Evolutionary conservation across 371 early-diverging fungal species (phyloP).

Genomic region (Lichtheimia corymbifera): DNA sequence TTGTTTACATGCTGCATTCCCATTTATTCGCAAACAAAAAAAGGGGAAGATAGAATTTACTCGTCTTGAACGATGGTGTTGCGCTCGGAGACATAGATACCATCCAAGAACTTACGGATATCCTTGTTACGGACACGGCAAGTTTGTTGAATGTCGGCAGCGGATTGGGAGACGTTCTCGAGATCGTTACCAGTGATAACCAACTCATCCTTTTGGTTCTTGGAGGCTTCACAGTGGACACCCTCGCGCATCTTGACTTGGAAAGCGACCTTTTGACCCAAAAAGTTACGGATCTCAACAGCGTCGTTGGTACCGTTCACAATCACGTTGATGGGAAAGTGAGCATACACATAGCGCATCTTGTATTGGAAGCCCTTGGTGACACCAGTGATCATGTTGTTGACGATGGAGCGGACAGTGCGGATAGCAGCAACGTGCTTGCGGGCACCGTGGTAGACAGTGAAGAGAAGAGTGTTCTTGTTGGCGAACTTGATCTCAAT

Average conservation of each 20-base stretch:
- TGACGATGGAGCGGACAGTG: slow-evolving; percentile 87
- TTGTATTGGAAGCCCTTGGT: slow-evolving; percentile 96
- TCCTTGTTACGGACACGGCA: slow-evolving; percentile 87
- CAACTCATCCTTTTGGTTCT: slow-evolving; percentile 96
- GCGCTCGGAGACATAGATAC: slow-evolving; percentile 96
- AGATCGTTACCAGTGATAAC: slow-evolving; percentile 95
- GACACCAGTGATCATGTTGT: slow-evolving; percentile 43
- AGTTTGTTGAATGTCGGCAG: slow-evolving; percentile 82
- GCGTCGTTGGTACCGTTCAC: slow-evolving; percentile 80
- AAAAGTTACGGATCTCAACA: slow-evolving; percentile 99
- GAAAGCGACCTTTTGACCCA: slow-evolving; percentile 98
- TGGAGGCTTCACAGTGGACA: slow-evolving; percentile 83
- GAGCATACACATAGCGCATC: slow-evolving; percentile 99
- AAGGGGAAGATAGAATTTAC: not conserved
- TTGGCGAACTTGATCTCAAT: slow-evolving; percentile 81
- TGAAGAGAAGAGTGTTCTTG: slow-evolving; percentile 74
- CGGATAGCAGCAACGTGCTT: slow-evolving; percentile 99
- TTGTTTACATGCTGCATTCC: no score
- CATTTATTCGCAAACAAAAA: not conserved
- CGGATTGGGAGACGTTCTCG: slow-evolving; percentile 97
- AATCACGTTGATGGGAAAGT: slow-evolving; percentile 99
- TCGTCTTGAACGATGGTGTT: slow-evolving; percentile 39
- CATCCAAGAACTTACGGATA: slow-evolving; percentile 99
- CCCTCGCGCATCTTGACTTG: slow-evolving; percentile 91
- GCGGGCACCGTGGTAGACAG: slow-evolving; percentile 97